These are phyloP conservation scores for Pythium plurisporium DNA, from an alignment of 352 stramenopile species.

Conservation along the genomic window DNA sequence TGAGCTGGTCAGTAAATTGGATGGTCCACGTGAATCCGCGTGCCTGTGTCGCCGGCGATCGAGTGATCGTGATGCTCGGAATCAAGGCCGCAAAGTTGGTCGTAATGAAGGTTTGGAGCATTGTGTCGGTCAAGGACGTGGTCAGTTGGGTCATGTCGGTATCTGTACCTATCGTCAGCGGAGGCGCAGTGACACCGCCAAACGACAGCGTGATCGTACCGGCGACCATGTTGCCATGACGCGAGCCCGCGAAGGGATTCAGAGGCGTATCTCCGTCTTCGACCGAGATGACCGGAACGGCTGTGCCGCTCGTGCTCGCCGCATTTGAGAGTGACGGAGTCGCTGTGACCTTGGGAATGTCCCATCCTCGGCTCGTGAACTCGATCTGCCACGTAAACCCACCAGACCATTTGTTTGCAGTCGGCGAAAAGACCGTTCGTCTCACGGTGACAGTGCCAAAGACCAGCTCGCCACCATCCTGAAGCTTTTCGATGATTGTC, in stretches of 20 bases:
- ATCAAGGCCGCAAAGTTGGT: constrained; percentile 33
- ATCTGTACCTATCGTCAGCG: constrained; percentile 40
- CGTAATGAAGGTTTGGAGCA: constrained; percentile 39
- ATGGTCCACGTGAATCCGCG: constrained; percentile 82
- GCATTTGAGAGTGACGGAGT: constrained; percentile 26
- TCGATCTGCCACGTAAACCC: constrained; percentile 94
- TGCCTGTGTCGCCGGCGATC: constrained; percentile 57
- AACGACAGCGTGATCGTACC: constrained; percentile 76
- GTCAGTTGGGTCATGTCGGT: constrained; percentile 32
- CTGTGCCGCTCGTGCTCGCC: constrained; percentile 5
- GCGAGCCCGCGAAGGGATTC: constrained; percentile 51
- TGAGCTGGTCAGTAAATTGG: constrained; percentile 47
- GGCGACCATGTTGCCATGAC: constrained; percentile 89
- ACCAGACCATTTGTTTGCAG: constrained; percentile 88
- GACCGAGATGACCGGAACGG: constrained; percentile 25
- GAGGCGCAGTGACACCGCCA: constrained; percentile 30
- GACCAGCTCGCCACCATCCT: constrained; percentile 39
- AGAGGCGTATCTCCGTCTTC: constrained; percentile 43
- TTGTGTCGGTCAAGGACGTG: constrained; percentile 27
- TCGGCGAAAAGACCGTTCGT: constrained; percentile 75
- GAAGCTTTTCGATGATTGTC: constrained; percentile 37
- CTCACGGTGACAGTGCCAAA: constrained; percentile 87
- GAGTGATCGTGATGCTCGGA: constrained; percentile 43
- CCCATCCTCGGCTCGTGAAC: constrained; percentile 76
- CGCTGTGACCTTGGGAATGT: constrained; percentile 80